These are phyloP conservation scores for Albugo laibachii DNA, from an alignment of 352 stramenopile genomes.

Conservation along the genomic window DNA sequence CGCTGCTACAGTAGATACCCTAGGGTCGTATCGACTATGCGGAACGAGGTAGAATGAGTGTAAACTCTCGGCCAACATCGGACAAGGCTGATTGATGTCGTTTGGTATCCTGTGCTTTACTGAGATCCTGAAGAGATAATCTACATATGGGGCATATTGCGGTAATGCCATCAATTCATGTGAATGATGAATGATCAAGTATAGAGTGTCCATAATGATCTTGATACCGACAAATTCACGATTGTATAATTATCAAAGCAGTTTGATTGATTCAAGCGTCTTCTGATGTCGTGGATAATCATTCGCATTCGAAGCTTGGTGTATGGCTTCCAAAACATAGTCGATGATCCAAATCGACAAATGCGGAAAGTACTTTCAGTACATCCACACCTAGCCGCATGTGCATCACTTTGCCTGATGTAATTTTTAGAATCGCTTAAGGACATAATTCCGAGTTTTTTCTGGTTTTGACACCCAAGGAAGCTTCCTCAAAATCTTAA, in stretches of 20 bases:
- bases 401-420: constrained; percentile 74
- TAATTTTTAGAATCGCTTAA: constrained; percentile 85
- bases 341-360: constrained; percentile 84
- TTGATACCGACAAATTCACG: constrained; percentile 79
- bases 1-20: constrained; percentile 68
- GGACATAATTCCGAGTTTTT: constrained; percentile 40
- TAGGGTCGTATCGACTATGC: constrained; percentile 67
- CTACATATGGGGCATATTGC: constrained; percentile 59
- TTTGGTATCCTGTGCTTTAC: constrained; percentile 64
- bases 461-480: constrained; percentile 47
- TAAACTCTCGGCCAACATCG: constrained; percentile 8
- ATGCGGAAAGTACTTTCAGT: constrained; percentile 84
- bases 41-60: constrained; percentile 30
- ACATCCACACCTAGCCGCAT: constrained; percentile 79
- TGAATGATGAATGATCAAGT: constrained; percentile 89
- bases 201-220: constrained; percentile 86
- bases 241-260: constrained; percentile 90
- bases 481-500: constrained; percentile 87
- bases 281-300: constrained; percentile 85
- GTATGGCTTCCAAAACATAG: constrained; percentile 83
- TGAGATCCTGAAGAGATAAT: constrained; percentile 44
- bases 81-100: constrained; percentile 73
- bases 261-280: constrained; percentile 80
- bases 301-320: constrained; percentile 76
- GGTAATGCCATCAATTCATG: constrained; percentile 78